Evolutionary conservation across 139 green algal species (phyloP).

Genomic region (Tetratostichococcus sp.): DNA sequence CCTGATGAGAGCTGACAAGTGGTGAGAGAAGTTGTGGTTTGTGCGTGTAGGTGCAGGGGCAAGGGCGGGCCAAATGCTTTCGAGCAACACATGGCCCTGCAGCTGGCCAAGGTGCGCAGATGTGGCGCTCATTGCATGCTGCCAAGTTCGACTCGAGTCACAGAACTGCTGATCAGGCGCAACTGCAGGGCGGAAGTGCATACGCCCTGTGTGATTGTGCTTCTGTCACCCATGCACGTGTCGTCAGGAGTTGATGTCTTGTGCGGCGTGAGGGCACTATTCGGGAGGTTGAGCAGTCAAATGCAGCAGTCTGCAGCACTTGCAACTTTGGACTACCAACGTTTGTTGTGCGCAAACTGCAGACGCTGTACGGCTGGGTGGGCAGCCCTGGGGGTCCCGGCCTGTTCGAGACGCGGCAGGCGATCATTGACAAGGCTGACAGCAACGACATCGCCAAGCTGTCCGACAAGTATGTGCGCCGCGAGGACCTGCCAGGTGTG

Average conservation of each 20-base stretch:
- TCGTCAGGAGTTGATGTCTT: too few species aligned
- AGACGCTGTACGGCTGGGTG: slow-evolving; percentile 19
- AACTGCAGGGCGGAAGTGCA: neutral
- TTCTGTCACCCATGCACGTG: too few species aligned
- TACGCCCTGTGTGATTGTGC: neutral
- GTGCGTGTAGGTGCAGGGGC: neutral
- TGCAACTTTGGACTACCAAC: too few species aligned
- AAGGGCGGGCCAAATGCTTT: slow-evolving; percentile 8
- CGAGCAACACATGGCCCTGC: slow-evolving; percentile 17
- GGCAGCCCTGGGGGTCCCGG: neutral
- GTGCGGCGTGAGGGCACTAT: too few species aligned
- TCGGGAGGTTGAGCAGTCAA: too few species aligned
- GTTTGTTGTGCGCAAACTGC: too few species aligned
- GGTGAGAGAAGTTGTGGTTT: too few species aligned
- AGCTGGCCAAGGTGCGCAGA: slow-evolving; percentile 4
- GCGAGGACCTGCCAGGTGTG: neutral
- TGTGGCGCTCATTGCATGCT: neutral
- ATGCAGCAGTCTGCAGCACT: neutral
- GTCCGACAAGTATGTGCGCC: slow-evolving; percentile 12
- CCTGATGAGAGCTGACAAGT: too few species aligned
- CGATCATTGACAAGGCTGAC: slow-evolving; percentile 9
- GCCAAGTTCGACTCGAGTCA: too few species aligned
- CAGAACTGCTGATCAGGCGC: neutral
- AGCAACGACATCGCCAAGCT: neutral
- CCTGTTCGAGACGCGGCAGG: slow-evolving; percentile 1